These are phyloP conservation scores for Apiospora saccharicola DNA, from an alignment of 2,329 filamentous ascomycete species.

Conservation along the genomic window DNA sequence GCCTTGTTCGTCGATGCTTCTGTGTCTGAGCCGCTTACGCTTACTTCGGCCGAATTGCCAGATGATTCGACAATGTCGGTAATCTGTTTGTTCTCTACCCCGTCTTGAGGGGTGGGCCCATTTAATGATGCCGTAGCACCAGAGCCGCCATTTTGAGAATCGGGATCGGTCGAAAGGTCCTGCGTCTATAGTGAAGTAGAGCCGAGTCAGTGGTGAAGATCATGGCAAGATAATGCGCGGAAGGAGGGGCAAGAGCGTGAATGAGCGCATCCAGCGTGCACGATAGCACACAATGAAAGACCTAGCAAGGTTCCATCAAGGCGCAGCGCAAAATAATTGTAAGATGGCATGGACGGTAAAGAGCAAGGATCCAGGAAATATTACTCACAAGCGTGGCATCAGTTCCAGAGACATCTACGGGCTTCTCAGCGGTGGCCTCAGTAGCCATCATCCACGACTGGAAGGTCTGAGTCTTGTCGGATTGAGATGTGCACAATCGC, in stretches of 20 bases:
- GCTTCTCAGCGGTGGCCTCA: slow-evolving; percentile 42
- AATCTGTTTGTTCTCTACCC: slow-evolving; percentile 65
- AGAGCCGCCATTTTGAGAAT: slow-evolving; percentile 56
- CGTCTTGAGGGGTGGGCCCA: slow-evolving; percentile 54
- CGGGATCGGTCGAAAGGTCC: slow-evolving; percentile 46
- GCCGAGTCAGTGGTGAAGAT: slow-evolving; percentile 18
- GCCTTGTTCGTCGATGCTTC: slow-evolving; percentile 70
- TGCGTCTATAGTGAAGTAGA: slow-evolving; percentile 35
- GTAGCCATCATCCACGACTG: slow-evolving; percentile 45
- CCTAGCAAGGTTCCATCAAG: not conserved
- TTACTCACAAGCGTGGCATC: slow-evolving; percentile 44
- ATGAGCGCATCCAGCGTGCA: slow-evolving; percentile 21
- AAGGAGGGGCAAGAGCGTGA: slow-evolving; percentile 25
- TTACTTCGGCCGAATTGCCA: slow-evolving; percentile 69
- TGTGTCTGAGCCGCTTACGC: slow-evolving; percentile 78
- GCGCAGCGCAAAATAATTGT: not conserved
- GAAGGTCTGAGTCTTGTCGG: slow-evolving; percentile 21
- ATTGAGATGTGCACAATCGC: not conserved
- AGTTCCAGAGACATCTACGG: slow-evolving; percentile 43
- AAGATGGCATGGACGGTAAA: not conserved
- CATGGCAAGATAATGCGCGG: slow-evolving; percentile 27
- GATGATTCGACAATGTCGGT: slow-evolving; percentile 64
- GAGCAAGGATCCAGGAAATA: not conserved
- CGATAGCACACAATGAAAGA: not conserved
- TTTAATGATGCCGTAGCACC: slow-evolving; percentile 55